These are phyloP conservation scores for Cenchrus americanus DNA, from an alignment of 176 grass and related monocot genomes.

Conservation along the genomic window DNA sequence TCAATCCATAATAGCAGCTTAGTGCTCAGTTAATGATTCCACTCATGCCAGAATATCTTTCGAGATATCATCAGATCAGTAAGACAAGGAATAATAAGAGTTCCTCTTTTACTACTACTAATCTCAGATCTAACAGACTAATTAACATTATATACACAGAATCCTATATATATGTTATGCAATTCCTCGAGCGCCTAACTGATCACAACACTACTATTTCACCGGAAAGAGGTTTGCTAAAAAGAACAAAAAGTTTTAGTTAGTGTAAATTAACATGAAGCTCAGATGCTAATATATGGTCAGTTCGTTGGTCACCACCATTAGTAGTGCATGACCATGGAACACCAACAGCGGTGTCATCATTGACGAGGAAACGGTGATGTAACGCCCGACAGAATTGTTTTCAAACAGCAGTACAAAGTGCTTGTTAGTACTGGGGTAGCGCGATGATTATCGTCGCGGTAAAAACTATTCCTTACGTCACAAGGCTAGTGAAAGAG, in stretches of 20 bases:
- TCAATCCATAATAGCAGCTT: slow-evolving; percentile 33
- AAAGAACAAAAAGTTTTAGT: background rate
- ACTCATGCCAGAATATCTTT: slow-evolving; percentile 39
- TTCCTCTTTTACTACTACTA: background rate
- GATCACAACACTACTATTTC: background rate
- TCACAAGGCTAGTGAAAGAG: background rate
- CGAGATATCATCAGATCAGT: slow-evolving; percentile 17
- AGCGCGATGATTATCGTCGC: background rate
- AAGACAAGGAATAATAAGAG: slow-evolving; percentile 2
- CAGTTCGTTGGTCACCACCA: background rate
- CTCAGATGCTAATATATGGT: too few relatives aligned
- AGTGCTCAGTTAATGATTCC: slow-evolving; percentile 36
- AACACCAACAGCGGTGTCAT: background rate
- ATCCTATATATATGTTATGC: background rate
- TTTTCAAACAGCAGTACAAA: background rate
- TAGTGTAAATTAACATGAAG: too few relatives aligned
- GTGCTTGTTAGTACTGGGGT: background rate
- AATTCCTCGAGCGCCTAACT: slow-evolving; percentile 23
- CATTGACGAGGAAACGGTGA: background rate
- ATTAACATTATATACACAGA: background rate
- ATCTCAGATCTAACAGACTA: background rate
- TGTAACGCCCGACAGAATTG: background rate
- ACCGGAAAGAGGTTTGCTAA: background rate
- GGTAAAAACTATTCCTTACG: background rate
- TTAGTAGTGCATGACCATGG: background rate